Evolutionary conservation across 2,329 filamentous ascomycete genomes (phyloP).

Genomic region (Colletotrichum acutatum): DNA sequence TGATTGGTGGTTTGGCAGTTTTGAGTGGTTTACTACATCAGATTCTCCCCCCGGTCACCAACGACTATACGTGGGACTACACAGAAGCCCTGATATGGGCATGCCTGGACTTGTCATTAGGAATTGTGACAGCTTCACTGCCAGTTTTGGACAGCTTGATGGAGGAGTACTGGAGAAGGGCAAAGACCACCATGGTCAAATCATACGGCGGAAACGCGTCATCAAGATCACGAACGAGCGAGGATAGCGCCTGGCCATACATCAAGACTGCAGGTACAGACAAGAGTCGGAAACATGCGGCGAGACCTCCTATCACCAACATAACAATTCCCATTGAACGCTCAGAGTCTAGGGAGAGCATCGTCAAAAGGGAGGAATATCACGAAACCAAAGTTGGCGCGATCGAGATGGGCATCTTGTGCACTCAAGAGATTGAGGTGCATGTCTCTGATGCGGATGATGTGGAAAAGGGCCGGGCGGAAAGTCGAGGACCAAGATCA

Average conservation of each 20-base stretch:
- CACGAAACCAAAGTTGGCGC: neutral
- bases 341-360: constrained; percentile 22
- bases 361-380: neutral
- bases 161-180: constrained; percentile 11
- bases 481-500: neutral
- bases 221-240: too few relatives aligned
- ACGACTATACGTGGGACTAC: constrained; percentile 41
- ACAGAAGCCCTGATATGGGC: constrained; percentile 44
- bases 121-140: constrained; percentile 45
- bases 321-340: neutral
- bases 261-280: constrained; percentile 10
- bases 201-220: neutral
- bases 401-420: constrained; percentile 23
- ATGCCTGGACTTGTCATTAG: constrained; percentile 45
- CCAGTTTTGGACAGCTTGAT: constrained; percentile 43
- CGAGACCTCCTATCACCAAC: neutral
- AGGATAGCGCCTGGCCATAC: constrained; percentile 9
- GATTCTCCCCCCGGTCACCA: constrained; percentile 36
- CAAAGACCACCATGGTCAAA: neutral
- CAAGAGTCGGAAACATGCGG: neutral
- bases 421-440: constrained; percentile 22
- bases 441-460: constrained; percentile 9
- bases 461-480: neutral
- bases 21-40: constrained; percentile 45
- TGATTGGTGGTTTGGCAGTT: constrained; percentile 43